Conservation (phyloP, 176 grass and related monocot species). For the Saccharum spontaneum region DNA sequence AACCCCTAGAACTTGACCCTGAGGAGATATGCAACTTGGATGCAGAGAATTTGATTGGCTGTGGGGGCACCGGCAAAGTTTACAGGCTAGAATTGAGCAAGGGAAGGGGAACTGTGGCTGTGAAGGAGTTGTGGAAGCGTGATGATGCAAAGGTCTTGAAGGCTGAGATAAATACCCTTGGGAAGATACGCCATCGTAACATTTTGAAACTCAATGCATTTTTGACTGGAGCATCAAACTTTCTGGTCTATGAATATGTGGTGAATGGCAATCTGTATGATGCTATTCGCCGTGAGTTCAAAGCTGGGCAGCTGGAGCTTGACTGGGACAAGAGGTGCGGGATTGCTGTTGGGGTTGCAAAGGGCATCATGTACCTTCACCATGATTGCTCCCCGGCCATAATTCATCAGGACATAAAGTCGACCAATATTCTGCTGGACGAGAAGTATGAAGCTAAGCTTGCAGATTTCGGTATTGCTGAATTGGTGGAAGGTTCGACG, state of each 20-base stretch:
- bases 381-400: constrained; percentile 69
- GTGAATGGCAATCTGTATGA: constrained; percentile 76
- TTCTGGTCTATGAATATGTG: constrained; percentile 69
- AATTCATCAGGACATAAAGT: constrained; percentile 85
- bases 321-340: constrained; percentile 63
- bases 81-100: constrained; percentile 66
- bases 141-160: constrained; percentile 51
- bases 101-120: constrained; percentile 56
- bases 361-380: constrained; percentile 88
- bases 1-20: constrained; percentile 53
- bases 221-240: constrained; percentile 52
- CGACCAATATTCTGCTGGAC: constrained; percentile 71
- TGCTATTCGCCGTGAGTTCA: constrained; percentile 60
- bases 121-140: constrained; percentile 64
- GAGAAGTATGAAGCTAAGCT: constrained; percentile 67
- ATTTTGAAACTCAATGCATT: constrained; percentile 77
- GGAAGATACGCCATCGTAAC: constrained; percentile 67
- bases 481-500: constrained; percentile 55
- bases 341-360: constrained; percentile 71
- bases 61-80: constrained; percentile 66
- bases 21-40: constrained; percentile 60
- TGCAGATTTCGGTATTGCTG: constrained; percentile 78
- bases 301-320: constrained; percentile 46
- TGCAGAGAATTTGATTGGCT: constrained; percentile 58
- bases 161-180: constrained; percentile 56